Conservation (phyloP, 768 basidiomycete genomes). For the Fistulinella prunicolor region DNA sequence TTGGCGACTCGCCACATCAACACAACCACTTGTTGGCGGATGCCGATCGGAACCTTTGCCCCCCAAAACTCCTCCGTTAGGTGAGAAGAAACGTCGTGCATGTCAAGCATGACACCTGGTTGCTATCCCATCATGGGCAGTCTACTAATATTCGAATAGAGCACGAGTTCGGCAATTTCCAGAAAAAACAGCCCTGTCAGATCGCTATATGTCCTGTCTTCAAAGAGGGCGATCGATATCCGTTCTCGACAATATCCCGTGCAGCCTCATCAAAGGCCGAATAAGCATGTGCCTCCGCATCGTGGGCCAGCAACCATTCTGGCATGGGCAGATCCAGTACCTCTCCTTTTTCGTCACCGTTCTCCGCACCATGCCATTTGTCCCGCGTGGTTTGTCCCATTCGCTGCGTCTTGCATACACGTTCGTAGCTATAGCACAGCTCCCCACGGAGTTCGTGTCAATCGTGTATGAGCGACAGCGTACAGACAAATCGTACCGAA, state of each 20-base stretch:
- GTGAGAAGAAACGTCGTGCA: constrained; percentile 14
- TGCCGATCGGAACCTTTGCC: constrained; percentile 23
- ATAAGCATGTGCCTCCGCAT: constrained; percentile 27
- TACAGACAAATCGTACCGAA: constrained; percentile 3
- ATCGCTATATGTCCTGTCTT: constrained; percentile 7
- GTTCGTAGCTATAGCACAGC: constrained; percentile 18
- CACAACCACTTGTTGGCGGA: constrained; percentile 17
- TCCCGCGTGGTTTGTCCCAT: constrained; percentile 27
- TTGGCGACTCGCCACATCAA: constrained; percentile 2
- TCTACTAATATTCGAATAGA: constrained; percentile 8
- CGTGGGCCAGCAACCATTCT: constrained; percentile 30
- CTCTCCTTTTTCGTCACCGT: constrained; percentile 9
- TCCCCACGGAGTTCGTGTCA: not conserved
- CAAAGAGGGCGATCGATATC: constrained; percentile 19
- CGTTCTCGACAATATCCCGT: constrained; percentile 22
- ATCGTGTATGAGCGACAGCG: not conserved
- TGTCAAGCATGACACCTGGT: constrained; percentile 8
- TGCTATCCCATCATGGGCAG: constrained; percentile 8
- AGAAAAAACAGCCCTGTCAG: constrained; percentile 3
- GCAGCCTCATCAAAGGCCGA: constrained; percentile 19
- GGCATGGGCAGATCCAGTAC: constrained; percentile 19
- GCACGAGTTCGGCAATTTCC: constrained; percentile 10
- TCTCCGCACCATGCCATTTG: constrained; percentile 23
- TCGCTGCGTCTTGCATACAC: constrained; percentile 19
- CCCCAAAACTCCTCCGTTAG: constrained; percentile 3